These are phyloP conservation scores for Pichia inconspicua DNA, from an alignment of 1,139 yeast genomes.

Conservation along the genomic window DNA sequence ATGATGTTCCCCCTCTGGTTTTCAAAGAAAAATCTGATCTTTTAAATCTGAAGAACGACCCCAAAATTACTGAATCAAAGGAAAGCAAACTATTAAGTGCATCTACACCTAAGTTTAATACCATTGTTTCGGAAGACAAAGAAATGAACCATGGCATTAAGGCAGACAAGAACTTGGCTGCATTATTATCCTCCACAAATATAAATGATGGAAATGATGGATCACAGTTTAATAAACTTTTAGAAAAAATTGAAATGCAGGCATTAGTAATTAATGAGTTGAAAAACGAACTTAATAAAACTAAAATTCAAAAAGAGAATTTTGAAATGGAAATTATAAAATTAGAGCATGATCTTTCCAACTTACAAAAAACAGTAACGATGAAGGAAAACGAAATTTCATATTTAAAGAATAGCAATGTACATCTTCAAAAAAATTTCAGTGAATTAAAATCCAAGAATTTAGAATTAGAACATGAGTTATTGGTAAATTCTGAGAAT, in stretches of 20 bases:
- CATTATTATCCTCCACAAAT: background rate
- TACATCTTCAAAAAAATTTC: background rate
- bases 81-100: constrained; percentile 4
- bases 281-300: constrained; percentile 1
- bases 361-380: background rate
- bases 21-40: constrained; percentile 1
- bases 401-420: background rate
- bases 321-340: constrained; percentile 5
- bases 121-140: background rate
- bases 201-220: background rate
- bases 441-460: background rate
- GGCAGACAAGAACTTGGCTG: constrained; percentile 4
- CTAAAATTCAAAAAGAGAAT: background rate
- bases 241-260: constrained; percentile 2
- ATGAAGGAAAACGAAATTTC: background rate
- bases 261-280: background rate
- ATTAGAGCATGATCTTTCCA: constrained; percentile 9
- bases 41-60: background rate
- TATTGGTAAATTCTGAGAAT: background rate
- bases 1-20: background rate
- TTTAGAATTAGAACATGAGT: background rate
- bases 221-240: background rate
- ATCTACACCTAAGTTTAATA: constrained; percentile 7
- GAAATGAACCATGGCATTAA: background rate
- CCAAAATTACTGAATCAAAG: background rate